Base-by-base conservation (phyloP, 441 rosid genomes). In the Gossypium gossypioides region DNA sequence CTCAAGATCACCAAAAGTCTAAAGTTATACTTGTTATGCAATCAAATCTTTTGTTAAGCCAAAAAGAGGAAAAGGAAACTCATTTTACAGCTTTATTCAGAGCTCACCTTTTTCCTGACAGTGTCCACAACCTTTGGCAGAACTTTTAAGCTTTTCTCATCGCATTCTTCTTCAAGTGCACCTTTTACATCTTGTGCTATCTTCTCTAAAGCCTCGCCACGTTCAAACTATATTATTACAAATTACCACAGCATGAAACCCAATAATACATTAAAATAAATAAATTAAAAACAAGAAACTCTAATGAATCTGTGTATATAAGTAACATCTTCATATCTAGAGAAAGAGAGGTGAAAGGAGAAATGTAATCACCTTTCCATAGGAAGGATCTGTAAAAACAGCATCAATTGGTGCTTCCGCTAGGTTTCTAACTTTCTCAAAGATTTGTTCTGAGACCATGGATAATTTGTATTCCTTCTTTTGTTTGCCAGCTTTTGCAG, bases 381-480 rank as follows among this genome's bases (percentile, higher is more conserved):
- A 85, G 42, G 94, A 88, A 75, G 98, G 89, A 84, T 92, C 91
- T 0, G 91, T 86, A 74, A 91, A 95, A 78, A 95, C 83, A 54
- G 96, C 80, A 83, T 85, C 89, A 78, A 95, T 88, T 62, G 86
- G 82, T 19, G 78, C 81, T 81, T 83, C 93, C 42, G 99, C 86
- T 69, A 92, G 79, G 75, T 79, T 81, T 68, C 86, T 46, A 72
- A 95, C 89, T 83, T 83, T 91, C 78, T 92, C 90, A 70, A 91
- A 72, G 12, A 86, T 82, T 82, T 72, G 81, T 44, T 92, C 90
- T 16, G 92, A 84, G 75, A 92, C 61, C 95, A 92, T 81, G 54
- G 95, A 95, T 78, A 92, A 81, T 77, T 79, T 91, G 77, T 95
- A 95, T 72, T 91, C 97, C 86, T 92, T 92, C 91, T 91, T 92